Evolutionary conservation across 371 early-diverging fungal species (phyloP).

Genomic region (Catenaria anguillulae): DNA sequence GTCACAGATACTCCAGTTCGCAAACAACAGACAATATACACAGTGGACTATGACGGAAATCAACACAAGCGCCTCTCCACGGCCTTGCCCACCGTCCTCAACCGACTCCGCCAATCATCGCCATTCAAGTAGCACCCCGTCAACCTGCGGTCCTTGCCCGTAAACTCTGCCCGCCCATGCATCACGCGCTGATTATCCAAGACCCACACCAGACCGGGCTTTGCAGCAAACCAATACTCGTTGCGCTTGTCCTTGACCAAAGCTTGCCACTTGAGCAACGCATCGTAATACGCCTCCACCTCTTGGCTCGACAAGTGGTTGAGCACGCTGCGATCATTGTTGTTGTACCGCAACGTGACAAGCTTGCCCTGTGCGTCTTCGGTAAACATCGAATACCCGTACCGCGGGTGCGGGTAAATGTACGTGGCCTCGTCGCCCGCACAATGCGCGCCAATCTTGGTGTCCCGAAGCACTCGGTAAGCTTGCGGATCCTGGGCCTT

Average conservation of each 20-base stretch:
- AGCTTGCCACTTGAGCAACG: slow-evolving; percentile 57
- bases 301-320: slow-evolving; percentile 27
- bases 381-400: slow-evolving; percentile 42
- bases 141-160: slow-evolving; percentile 51
- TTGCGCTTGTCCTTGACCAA: slow-evolving; percentile 31
- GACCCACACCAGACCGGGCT: slow-evolving; percentile 56
- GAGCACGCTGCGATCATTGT: slow-evolving; percentile 63
- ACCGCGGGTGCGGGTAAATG: slow-evolving; percentile 50
- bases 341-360: slow-evolving; percentile 69
- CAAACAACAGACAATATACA: too few species aligned
- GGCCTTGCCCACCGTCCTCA: slow-evolving; percentile 15
- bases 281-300: slow-evolving; percentile 51
- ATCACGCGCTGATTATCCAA: slow-evolving; percentile 80
- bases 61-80: too few species aligned
- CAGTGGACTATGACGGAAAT: too few species aligned
- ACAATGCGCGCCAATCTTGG: slow-evolving; percentile 50
- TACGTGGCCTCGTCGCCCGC: slow-evolving; percentile 60
- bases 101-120: slow-evolving; percentile 61
- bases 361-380: slow-evolving; percentile 22
- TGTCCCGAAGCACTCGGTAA: slow-evolving; percentile 44
- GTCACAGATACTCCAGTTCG: too few species aligned
- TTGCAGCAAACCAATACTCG: slow-evolving; percentile 50
- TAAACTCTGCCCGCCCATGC: slow-evolving; percentile 66
- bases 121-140: slow-evolving; percentile 62
- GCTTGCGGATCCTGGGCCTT: slow-evolving; percentile 39